Base-by-base conservation (phyloP, 169 alveolate species). In the Toxoplasma gondii region DNA sequence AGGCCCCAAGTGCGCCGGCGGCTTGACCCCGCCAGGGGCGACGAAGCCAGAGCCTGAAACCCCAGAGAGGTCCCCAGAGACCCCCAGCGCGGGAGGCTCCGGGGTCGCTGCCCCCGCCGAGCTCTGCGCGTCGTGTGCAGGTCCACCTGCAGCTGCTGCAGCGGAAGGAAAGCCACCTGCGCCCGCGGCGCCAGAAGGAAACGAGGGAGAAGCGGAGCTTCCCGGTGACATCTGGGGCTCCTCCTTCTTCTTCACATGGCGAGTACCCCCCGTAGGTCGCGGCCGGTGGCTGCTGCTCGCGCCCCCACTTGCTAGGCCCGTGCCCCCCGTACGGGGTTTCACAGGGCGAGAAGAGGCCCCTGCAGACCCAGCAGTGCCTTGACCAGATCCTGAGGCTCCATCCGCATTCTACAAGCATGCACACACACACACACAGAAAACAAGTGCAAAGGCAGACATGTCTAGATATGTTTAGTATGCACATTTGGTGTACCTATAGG, bases 221-320 rank as follows among this genome's bases (percentile, higher is more conserved):
- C 29, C 29, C n/a, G 9, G 74, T 7, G 74, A 1, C n/a, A 31
- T 4, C 74, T 4, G 31, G n/a, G 86, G 9, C 43, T 78, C 86
- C 43, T 78, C 86, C 45, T 78, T 78, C 86, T 78, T 78, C n/a
- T 78, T 78, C 44, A 38, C 86, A 38, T 78, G 86, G 29, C 86
- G 86, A n/a, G 29, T 78, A 2, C 44, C 43, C 22, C 49, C 86
- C 39, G 39, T 31, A 1, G 86, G 39, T 38, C 86, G 86, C 2
- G 86, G 45, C 27, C 86, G 86, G 9, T 78, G 86, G 49, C 49
- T n/a, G 39, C 49, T 38, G 43, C 86, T 78, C 39, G 86, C 86
- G 39, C 86, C 86, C 10, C 86, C 86, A 64, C 7, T 78, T 45
- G 49, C 86, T 38, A 12, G 44, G 86, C 24, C 10, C 86, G 39